Conservation (phyloP, 1,284 basidiomycete species). For the Paramarasmius palmivorus region DNA sequence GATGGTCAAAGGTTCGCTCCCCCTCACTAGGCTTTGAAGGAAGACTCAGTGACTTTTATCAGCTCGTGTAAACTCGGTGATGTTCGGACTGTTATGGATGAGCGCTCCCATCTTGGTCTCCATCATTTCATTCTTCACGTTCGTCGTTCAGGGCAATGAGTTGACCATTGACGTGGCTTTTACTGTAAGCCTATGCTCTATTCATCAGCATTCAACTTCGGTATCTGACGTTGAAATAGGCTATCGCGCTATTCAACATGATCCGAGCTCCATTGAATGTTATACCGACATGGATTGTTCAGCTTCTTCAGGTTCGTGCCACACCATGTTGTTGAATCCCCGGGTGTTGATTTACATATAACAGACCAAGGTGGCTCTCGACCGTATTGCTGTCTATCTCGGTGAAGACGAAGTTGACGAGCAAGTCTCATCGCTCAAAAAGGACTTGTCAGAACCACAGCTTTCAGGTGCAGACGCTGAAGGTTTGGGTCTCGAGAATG, state of each 20-base stretch:
- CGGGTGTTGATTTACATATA: conserved; percentile 16
- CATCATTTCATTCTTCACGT: conserved; percentile 66
- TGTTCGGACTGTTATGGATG: conserved; percentile 66
- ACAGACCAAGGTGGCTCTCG: conserved; percentile 73
- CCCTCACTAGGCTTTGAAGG: not conserved
- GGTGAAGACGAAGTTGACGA: conserved; percentile 80
- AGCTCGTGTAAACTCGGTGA: conserved; percentile 66
- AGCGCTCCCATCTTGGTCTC: conserved; percentile 70
- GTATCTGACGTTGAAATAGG: conserved; percentile 31
- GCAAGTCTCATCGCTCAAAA: conserved; percentile 68
- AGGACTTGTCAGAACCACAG: conserved; percentile 25
- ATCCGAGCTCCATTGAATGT: conserved; percentile 70
- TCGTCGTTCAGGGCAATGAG: conserved; percentile 63
- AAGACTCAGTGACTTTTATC: conserved; percentile 6
- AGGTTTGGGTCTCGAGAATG: conserved; percentile 8
- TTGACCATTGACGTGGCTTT: conserved; percentile 70
- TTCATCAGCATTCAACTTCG: conserved; percentile 5
- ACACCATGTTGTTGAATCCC: not conserved
- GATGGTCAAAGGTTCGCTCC: conserved; percentile 61
- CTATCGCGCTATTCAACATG: conserved; percentile 74
- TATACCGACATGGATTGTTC: conserved; percentile 68
- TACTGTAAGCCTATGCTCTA: conserved; percentile 47
- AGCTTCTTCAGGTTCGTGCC: conserved; percentile 52
- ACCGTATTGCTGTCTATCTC: conserved; percentile 81
- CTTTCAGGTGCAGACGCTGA: conserved; percentile 1